Evolutionary conservation across 169 alveolate genomes (phyloP).

Genomic region (Eimeria tenella): DNA sequence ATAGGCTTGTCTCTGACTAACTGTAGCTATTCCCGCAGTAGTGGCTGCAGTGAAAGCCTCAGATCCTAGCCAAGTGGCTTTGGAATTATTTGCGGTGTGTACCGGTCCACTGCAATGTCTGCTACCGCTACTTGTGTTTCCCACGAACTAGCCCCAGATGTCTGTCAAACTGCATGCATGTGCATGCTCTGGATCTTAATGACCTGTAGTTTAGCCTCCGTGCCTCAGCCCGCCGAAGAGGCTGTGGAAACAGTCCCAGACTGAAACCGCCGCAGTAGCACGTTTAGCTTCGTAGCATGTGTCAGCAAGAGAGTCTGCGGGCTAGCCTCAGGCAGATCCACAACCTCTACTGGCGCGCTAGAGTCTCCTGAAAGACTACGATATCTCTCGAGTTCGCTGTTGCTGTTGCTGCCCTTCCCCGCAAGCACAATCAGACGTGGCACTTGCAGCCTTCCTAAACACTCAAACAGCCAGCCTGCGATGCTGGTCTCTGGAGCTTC

Average conservation of each 20-base stretch:
- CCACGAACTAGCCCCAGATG: too few relatives aligned
- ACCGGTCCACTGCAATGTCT: not conserved
- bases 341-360: not conserved
- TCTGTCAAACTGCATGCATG: not conserved
- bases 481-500: not conserved
- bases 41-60: too few relatives aligned
- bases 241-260: not conserved
- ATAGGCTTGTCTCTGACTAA: too few relatives aligned
- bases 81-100: too few relatives aligned
- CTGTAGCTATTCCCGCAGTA: too few relatives aligned
- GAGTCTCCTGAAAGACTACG: not conserved
- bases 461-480: slow-evolving; percentile 9
- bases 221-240: not conserved
- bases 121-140: not conserved
- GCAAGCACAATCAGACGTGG: slow-evolving; percentile 19
- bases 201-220: not conserved
- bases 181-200: not conserved
- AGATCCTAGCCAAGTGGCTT: too few relatives aligned
- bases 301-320: slow-evolving; percentile 31
- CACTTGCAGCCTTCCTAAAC: slow-evolving; percentile 8
- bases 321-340: slow-evolving; percentile 13
- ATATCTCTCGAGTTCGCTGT: not conserved
- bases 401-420: not conserved
- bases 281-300: not conserved
- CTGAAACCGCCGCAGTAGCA: slow-evolving; percentile 6